These are phyloP conservation scores for Dictyostelium gargantuum DNA, from an alignment of 208 protist genomes.

Conservation along the genomic window DNA sequence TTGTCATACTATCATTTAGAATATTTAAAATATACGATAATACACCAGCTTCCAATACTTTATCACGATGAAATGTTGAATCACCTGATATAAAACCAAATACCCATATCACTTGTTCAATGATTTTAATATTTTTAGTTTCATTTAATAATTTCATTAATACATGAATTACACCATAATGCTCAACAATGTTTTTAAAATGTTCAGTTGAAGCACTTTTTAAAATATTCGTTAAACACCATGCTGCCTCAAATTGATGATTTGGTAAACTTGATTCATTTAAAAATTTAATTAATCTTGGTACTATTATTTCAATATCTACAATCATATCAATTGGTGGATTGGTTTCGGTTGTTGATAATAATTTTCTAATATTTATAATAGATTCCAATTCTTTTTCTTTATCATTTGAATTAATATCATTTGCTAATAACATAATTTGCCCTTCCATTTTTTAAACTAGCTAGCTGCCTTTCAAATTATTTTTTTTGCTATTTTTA, in stretches of 20 bases:
- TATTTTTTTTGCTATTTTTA: too few species aligned
- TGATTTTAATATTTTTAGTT: slow-evolving; percentile 92
- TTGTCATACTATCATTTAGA: slow-evolving; percentile 84
- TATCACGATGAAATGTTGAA: slow-evolving; percentile 91
- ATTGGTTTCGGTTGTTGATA: slow-evolving; percentile 92
- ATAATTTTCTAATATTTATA: slow-evolving; percentile 85
- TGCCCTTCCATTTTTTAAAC: too few species aligned
- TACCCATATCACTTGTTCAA: slow-evolving; percentile 98
- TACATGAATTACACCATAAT: slow-evolving; percentile 93
- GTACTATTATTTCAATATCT: slow-evolving; percentile 92
- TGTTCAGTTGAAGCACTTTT: slow-evolving; percentile 96
- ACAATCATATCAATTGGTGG: slow-evolving; percentile 97
- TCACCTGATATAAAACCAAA: slow-evolving; percentile 99
- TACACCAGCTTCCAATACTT: slow-evolving; percentile 88
- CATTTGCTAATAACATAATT: too few species aligned
- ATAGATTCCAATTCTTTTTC: slow-evolving; percentile 74
- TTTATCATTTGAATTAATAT: slow-evolving; percentile 77
- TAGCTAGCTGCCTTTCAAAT: too few species aligned
- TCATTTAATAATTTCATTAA: slow-evolving; percentile 95
- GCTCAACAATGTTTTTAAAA: slow-evolving; percentile 91
- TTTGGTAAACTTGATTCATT: slow-evolving; percentile 84
- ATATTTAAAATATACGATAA: slow-evolving; percentile 89
- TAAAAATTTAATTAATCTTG: slow-evolving; percentile 94
- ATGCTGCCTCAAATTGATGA: slow-evolving; percentile 97
- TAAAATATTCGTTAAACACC: slow-evolving; percentile 99